phyloP scores from a whole-genome alignment of 2,329 filamentous ascomycete species.

The Aureobasidium sp. region DNA sequence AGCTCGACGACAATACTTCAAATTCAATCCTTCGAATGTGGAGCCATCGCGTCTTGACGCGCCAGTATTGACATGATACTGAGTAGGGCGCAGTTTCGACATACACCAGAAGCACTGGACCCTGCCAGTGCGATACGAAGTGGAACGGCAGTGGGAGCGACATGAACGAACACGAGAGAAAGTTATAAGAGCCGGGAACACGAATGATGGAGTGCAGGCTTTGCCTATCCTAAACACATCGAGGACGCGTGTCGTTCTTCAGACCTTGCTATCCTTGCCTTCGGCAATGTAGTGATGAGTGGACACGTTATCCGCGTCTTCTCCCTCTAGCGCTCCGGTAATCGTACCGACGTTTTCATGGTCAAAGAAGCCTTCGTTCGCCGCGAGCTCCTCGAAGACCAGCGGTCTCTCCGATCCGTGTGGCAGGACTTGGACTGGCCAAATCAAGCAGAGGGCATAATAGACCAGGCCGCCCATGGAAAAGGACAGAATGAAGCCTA shows the following conservation, averaged over 20 bases:
- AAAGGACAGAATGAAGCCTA: slow-evolving; percentile 11
- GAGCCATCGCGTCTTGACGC: neutral
- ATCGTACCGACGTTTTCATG: slow-evolving; percentile 10
- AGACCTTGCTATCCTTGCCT: slow-evolving; percentile 5
- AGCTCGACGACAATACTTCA: neutral
- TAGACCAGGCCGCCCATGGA: slow-evolving; percentile 2
- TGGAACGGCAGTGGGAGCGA: neutral
- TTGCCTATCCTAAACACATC: neutral
- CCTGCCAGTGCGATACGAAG: neutral
- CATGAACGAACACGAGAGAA: neutral
- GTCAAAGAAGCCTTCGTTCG: slow-evolving; percentile 10
- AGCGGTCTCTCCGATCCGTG: neutral
- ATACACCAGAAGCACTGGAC: neutral
- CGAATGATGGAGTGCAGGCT: neutral
- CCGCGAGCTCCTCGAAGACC: slow-evolving; percentile 6
- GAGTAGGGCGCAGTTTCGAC: no score
- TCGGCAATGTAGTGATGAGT: slow-evolving; percentile 9
- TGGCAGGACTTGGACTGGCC: slow-evolving; percentile 1
- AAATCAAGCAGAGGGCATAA: slow-evolving; percentile 1
- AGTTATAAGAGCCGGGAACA: neutral
- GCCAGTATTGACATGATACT: no score
- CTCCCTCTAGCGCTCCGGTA: neutral
- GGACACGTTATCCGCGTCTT: neutral
- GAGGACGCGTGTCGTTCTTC: neutral
- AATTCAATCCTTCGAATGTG: neutral